phyloP scores from a whole-genome alignment of 1,284 basidiomycete genomes.

The Omphalotus olearius region DNA sequence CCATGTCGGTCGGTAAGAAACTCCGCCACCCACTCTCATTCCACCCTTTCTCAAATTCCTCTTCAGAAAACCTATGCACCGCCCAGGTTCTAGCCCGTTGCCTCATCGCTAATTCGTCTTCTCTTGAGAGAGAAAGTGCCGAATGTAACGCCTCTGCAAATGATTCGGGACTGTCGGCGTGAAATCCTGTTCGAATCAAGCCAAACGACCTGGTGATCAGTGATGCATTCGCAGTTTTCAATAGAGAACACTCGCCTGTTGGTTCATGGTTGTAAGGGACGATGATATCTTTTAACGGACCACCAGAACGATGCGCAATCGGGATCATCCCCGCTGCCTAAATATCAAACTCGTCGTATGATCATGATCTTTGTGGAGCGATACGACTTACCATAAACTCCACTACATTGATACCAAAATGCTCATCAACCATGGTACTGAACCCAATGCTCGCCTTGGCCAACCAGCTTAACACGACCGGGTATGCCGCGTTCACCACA shows the following conservation, averaged over 20 bases:
- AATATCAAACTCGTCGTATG: not conserved
- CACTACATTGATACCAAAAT: constrained; percentile 98
- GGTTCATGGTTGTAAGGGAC: constrained; percentile 67
- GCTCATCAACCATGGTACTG: constrained; percentile 98
- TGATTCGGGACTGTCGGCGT: constrained; percentile 64
- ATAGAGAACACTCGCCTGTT: constrained; percentile 52
- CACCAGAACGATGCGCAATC: constrained; percentile 89
- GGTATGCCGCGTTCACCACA: constrained; percentile 80
- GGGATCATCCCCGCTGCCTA: constrained; percentile 94
- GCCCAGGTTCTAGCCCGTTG: constrained; percentile 68
- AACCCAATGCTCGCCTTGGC: constrained; percentile 78
- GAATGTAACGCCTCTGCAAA: constrained; percentile 72
- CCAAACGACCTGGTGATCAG: no score
- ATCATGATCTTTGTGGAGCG: constrained; percentile 1
- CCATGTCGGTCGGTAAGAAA: constrained; percentile 20
- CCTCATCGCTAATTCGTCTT: constrained; percentile 61
- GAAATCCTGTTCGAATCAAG: constrained; percentile 56
- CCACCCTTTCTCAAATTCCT: constrained; percentile 77
- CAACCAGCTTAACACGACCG: constrained; percentile 67
- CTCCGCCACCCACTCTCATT: constrained; percentile 55
- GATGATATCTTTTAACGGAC: constrained; percentile 89
- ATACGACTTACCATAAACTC: constrained; percentile 83
- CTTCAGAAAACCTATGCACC: constrained; percentile 69
- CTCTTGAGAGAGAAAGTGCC: constrained; percentile 56
- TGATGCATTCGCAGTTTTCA: not conserved